These are phyloP conservation scores for Castanea sativa DNA, from an alignment of 306 rosid species.

Conservation along the genomic window DNA sequence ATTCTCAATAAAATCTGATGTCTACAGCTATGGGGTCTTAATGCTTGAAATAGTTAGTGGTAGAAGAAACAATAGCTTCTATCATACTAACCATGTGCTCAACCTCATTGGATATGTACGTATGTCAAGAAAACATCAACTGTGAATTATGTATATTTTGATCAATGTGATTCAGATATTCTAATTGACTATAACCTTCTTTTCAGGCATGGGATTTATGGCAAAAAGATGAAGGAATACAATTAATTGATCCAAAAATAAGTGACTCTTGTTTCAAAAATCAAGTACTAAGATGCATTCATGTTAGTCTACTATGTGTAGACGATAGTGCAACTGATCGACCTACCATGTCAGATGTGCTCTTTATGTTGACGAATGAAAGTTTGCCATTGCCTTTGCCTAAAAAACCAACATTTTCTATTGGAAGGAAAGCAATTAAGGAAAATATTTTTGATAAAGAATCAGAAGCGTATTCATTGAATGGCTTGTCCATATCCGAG, in stretches of 20 bases:
- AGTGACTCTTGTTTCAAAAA: not conserved
- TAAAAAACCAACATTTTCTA: constrained; percentile 24
- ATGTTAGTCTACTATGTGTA: constrained; percentile 7
- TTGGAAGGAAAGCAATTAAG: constrained; percentile 1
- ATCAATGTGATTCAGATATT: too few relatives aligned
- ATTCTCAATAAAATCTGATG: constrained; percentile 29
- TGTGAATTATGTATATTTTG: too few relatives aligned
- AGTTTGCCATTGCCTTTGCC: constrained; percentile 20
- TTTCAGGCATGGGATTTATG: constrained; percentile 22
- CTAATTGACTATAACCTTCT: too few relatives aligned
- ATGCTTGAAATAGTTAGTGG: constrained; percentile 33
- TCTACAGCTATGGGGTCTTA: constrained; percentile 22
- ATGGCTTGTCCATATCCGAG: constrained; percentile 12
- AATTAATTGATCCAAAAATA: constrained; percentile 15
- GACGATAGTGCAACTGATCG: constrained; percentile 19
- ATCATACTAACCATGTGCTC: not conserved
- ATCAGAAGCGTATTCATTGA: constrained; percentile 1
- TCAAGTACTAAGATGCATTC: constrained; percentile 22
- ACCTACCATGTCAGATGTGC: constrained; percentile 20
- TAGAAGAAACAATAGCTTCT: constrained; percentile 20
- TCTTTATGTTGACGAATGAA: constrained; percentile 21
- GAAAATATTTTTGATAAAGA: not conserved
- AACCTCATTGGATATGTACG: constrained; percentile 34
- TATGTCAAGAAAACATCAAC: too few relatives aligned
- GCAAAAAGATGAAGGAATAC: not conserved